These are phyloP conservation scores for Claviceps sorghi DNA, from an alignment of 2,329 filamentous ascomycete genomes.

Conservation along the genomic window DNA sequence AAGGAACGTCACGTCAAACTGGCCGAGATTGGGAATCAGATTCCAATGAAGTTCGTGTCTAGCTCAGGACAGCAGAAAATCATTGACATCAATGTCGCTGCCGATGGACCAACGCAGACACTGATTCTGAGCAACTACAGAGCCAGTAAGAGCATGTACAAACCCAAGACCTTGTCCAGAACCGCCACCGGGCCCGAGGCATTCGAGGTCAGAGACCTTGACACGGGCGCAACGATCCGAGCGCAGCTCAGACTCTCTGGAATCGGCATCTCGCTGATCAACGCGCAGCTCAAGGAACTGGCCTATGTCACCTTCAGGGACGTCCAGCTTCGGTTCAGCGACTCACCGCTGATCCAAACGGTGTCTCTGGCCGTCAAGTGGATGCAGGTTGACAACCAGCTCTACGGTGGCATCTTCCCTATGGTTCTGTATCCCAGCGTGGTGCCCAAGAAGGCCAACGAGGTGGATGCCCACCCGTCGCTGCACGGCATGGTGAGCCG, in stretches of 20 bases:
- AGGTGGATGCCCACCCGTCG: conserved; percentile 91
- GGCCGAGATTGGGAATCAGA: conserved; percentile 88
- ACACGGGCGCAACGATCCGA: conserved; percentile 76
- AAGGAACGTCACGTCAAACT: conserved; percentile 79
- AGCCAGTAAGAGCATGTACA: conserved; percentile 81
- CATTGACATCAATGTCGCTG: conserved; percentile 91
- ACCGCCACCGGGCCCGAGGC: conserved; percentile 35
- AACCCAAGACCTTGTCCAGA: conserved; percentile 35
- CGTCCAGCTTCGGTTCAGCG: conserved; percentile 78
- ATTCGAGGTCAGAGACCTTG: conserved; percentile 89
- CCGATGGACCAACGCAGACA: conserved; percentile 89
- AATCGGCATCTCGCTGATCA: conserved; percentile 85
- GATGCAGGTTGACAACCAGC: conserved; percentile 97
- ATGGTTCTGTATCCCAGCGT: conserved; percentile 96
- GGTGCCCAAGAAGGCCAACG: conserved; percentile 89
- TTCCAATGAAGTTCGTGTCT: conserved; percentile 81
- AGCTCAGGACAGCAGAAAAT: conserved; percentile 61
- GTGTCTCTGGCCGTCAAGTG: conserved; percentile 85
- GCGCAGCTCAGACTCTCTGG: conserved; percentile 80
- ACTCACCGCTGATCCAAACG: conserved; percentile 89
- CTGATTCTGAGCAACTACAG: conserved; percentile 90
- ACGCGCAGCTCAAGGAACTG: conserved; percentile 78
- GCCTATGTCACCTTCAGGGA: conserved; percentile 89
- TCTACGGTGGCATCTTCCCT: conserved; percentile 96
- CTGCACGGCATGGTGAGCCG: conserved; percentile 82